These are phyloP conservation scores for Pterocarpus macrocarpus DNA, from an alignment of 306 rosid genomes.

Conservation along the genomic window DNA sequence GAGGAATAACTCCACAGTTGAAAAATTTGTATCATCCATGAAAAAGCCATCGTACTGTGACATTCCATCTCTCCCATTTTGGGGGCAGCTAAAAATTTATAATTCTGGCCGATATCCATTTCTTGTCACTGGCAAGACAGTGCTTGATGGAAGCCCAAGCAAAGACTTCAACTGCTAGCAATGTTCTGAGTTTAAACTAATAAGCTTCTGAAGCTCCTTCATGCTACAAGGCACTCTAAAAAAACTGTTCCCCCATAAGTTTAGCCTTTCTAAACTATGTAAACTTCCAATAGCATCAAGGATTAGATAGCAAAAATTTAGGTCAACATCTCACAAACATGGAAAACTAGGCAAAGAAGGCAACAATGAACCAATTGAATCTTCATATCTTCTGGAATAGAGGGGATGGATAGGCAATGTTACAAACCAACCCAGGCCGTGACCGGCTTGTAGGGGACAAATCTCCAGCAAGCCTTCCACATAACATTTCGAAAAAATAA, in stretches of 20 bases:
- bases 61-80: background rate
- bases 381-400: background rate
- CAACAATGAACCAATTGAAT: background rate
- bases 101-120: background rate
- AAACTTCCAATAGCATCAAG: background rate
- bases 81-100: constrained; percentile 16
- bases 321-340: background rate
- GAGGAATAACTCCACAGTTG: background rate
- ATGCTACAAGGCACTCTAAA: background rate
- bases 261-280: background rate
- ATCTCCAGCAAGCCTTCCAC: no score
- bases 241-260: background rate
- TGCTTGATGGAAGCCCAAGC: background rate
- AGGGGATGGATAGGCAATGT: background rate
- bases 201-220: background rate
- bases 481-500: no score
- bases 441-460: no score
- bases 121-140: background rate
- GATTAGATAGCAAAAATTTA: background rate
- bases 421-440: no score
- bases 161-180: no score
- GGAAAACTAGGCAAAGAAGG: background rate
- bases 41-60: background rate
- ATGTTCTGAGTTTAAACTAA: background rate
- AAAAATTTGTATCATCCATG: constrained; percentile 15